Base-by-base conservation (phyloP, 2,329 filamentous ascomycete genomes). In the Pseudophaeomoniella oleicola region DNA sequence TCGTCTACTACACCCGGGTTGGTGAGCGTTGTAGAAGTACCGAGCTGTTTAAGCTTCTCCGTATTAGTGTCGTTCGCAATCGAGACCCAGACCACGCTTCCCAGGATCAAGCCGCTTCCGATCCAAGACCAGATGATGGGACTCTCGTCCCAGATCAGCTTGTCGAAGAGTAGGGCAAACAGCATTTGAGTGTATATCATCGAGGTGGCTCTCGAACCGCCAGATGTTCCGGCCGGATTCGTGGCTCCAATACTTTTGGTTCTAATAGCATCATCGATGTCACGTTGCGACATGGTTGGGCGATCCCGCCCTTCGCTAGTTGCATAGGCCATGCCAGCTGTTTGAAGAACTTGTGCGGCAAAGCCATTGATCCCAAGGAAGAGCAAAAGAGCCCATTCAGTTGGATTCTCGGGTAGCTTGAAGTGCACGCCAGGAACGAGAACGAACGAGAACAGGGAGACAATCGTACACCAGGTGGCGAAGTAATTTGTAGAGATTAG, bases 401-500 rank as follows among this genome's bases (percentile, higher is more conserved):
- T 59, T 3, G 57, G 22, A 10, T 64, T 66, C 0, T 54, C 56
- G 0, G 75, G 75, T 1, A 78, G 53, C 4, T 72, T 53, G 42
- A 79, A 73, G 2, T 66, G 66, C 4, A 78, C 63, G 5, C 59
- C 62, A 2, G 74, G 72, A 3, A 78, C 43, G 2, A 58, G 48
- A 3, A 70, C 43, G 44, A 92, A 71, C 18, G 72, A 72, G 1
- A 72, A 46, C 2, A 69, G 52, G 31, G 77, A 78, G 34, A 93
- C 75, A 2, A 86, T 47, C 0, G 74, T 78, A 47, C 78, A 82
- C 60, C 73, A 78, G 0, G 66, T 62, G 3, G 76, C 75, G 50
- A 94, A 93, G 57, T 87, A 92, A 49, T 84, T 92, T 38, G 93
- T 83, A 2, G 74, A 81, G 39, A 93, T 75, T n/a, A 94, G 64